Conservation (phyloP, 1,284 basidiomycete genomes). For the Cutaneotrichosporon arboriforme region DNA sequence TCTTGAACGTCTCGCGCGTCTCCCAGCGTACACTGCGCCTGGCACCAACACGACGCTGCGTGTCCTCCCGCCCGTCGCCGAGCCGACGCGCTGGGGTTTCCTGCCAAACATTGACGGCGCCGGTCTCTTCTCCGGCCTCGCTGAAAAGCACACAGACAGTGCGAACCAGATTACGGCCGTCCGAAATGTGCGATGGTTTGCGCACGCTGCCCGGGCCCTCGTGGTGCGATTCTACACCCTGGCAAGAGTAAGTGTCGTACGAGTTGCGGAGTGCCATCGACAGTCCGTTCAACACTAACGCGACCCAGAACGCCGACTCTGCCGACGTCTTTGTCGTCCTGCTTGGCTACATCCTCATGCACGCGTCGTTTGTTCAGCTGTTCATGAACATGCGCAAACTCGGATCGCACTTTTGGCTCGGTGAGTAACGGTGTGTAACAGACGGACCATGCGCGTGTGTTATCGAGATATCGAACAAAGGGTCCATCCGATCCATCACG, state of each 20-base stretch:
- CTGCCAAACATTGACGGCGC: constrained; percentile 38
- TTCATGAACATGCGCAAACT: constrained; percentile 79
- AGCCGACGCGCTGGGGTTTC: constrained; percentile 33
- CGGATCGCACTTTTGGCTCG: constrained; percentile 82
- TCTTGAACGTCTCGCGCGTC: constrained; percentile 43
- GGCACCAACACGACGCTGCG: constrained; percentile 35
- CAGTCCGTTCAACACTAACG: too few species aligned
- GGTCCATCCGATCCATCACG: background rate
- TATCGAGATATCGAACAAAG: background rate
- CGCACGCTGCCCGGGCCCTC: constrained; percentile 74
- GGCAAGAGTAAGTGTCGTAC: constrained; percentile 51
- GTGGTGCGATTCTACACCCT: constrained; percentile 80
- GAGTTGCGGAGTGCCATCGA: background rate
- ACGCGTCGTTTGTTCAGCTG: constrained; percentile 84
- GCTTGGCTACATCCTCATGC: constrained; percentile 94
- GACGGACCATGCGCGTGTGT: background rate
- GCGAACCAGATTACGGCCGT: constrained; percentile 59
- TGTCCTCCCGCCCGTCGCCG: constrained; percentile 16
- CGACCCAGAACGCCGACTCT: constrained; percentile 75
- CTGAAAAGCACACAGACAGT: constrained; percentile 27
- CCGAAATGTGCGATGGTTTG: constrained; percentile 75
- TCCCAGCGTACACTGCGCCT: constrained; percentile 43
- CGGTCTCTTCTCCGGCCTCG: constrained; percentile 33
- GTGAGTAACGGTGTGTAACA: constrained; percentile 35
- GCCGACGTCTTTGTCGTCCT: constrained; percentile 93